Evolutionary conservation across 805 yeast genomes (phyloP), one percentile per base, ranked within the genome.

Genomic region (Kodamaea kaohsiungensis): DNA sequence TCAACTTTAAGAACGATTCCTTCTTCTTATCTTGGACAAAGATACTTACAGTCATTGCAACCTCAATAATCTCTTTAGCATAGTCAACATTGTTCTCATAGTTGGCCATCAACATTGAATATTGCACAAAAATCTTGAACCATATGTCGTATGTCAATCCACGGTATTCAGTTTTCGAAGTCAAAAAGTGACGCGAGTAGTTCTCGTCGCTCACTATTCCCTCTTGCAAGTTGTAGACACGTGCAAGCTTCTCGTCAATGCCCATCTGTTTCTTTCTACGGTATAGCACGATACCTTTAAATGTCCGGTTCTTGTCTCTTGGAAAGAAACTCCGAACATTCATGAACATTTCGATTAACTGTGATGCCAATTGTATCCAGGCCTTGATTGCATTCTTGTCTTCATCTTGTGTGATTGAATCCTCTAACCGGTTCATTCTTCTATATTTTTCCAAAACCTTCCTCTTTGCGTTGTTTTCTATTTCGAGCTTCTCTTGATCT

Each of bases 341-440:
- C 22, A 88, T 83, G 65, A 95, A 92, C 56, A 89, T 83, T 63
- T 91, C 96, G 43, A 93, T 84, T 49, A 95, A 77, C 59, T 88
- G 96, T 1, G 89, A 82, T 0, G 93, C 97, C 4, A 85, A 74
- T 56, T 90, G 89, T 59, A 89, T 79, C 98, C 98, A 95, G 1
- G 89, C 82, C 7, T 80, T 76, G 1, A 84, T 79, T 0, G 95
- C 88, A n/a, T 83, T 84, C 13, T 68, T 71, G 57, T 86, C 87
- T 2, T 79, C 54, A 13, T 70, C 65, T 18, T 58, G 57, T 30
- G 59, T 59, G 5, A 71, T 65, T 9, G 72, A 67, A 7, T 66
- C 73, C 54, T 70, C 70, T 49, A 87, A 77, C 52, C 86, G 74
- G 16, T 77, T 72, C 66, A 88, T 73, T 56, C 87, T 75, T 12